Evolutionary conservation across 2,329 filamentous ascomycete species (phyloP), one percentile per base, ranked within the genome.

Genomic region (Pyrenophora graminea): DNA sequence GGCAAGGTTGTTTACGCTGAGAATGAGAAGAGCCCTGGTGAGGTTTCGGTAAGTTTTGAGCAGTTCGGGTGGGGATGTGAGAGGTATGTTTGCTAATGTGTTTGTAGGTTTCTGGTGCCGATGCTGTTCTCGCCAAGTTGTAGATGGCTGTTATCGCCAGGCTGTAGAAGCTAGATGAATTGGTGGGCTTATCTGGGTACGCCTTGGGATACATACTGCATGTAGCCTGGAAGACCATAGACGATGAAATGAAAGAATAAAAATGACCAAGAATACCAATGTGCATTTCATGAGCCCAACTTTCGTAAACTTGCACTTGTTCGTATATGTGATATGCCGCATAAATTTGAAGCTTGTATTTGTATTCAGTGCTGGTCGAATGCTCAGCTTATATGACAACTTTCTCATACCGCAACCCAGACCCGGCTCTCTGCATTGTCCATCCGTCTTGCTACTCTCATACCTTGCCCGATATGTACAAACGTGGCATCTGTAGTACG

Each of bases 1-100:
- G 90, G 90, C 74, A 93, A 90, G 80, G 82, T 96, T 67, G 80
- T 78, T 68, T 95, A 95, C 74, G 88, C 89, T 54, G 89, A 88
- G 76, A 86, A 84, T 67, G 90, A 95, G 78, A 73, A 71, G 57
- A 81, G 77, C 56, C 76, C 76, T 3, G 66, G 76, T 39, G 68
- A 80, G 55, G 77, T 82, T 34, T 72, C 73, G 44, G 79, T 80
- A 45, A 51, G 55, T 31, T 23, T 5, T 27, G 15, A 10, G 21
- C 15, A 15, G 15, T 15, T 37, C 15, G 2, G 5, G 25, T 9
- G 8, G 15, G 15, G 15, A 15, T 10, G 5, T 38, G 6, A 13
- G 18, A 4, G 9, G 43, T 36, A 21, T 23, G n/a, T 32, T 13
- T 33, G 30, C 40, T 51, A 19, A 53, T 39, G 71, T 68, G 65